These are phyloP conservation scores for Eutrema heterophyllum DNA, from an alignment of 345 rosid genomes.

Conservation along the genomic window DNA sequence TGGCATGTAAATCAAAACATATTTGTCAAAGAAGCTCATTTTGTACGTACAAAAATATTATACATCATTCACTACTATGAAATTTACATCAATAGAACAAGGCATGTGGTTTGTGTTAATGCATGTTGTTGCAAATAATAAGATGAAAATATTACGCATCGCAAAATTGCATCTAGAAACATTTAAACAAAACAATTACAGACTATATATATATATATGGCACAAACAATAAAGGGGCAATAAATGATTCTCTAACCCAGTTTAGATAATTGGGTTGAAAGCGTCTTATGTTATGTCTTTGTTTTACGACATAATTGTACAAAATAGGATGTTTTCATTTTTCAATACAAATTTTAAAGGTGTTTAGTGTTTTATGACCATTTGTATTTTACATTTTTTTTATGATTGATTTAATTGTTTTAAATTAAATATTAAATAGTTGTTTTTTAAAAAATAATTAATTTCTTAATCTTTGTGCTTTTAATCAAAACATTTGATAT, in stretches of 20 bases:
- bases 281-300: not conserved
- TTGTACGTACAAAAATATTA: not conserved
- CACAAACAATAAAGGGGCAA: too few relatives aligned
- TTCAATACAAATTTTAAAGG: too few relatives aligned
- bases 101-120: slow-evolving; percentile 1
- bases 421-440: too few relatives aligned
- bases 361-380: too few relatives aligned
- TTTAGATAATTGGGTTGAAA: not conserved
- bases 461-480: too few relatives aligned
- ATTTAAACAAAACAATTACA: not conserved
- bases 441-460: too few relatives aligned
- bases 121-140: not conserved
- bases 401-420: too few relatives aligned
- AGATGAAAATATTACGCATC: not conserved
- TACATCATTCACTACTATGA: not conserved
- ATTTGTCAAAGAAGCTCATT: not conserved
- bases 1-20: not conserved
- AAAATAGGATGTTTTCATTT: too few relatives aligned
- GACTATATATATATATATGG: not conserved
- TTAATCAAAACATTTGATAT: too few relatives aligned
- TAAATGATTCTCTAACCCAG: not conserved
- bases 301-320: not conserved
- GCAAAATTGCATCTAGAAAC: not conserved
- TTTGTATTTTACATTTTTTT: too few relatives aligned
- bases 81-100: not conserved